phyloP scores from a whole-genome alignment of 352 stramenopile genomes.

The Globisporangium emineosum region DNA sequence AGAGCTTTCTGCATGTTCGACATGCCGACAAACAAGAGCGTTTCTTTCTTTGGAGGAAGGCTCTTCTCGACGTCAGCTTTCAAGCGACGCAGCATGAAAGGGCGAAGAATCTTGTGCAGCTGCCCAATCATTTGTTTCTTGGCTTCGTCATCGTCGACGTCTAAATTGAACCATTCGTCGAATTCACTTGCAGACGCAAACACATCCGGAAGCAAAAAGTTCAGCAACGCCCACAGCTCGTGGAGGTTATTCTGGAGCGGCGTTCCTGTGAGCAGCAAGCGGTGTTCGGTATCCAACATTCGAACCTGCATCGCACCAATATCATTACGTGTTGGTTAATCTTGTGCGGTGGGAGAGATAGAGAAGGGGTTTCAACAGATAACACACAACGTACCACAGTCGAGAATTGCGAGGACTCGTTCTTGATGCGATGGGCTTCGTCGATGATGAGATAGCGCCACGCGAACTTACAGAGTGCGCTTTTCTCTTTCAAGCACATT shows the following conservation, averaged over 20 bases:
- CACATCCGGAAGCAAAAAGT: conserved; percentile 93
- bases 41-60: conserved; percentile 97
- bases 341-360: background rate
- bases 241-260: conserved; percentile 95
- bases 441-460: conserved; percentile 90
- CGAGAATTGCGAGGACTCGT: conserved; percentile 87
- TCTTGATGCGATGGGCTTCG: conserved; percentile 88
- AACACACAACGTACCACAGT: conserved; percentile 42
- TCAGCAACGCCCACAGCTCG: conserved; percentile 93
- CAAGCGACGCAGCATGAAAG: conserved; percentile 96
- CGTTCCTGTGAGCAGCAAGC: conserved; percentile 92
- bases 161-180: conserved; percentile 88
- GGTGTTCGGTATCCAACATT: conserved; percentile 82
- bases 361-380: background rate
- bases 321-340: background rate
- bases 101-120: conserved; percentile 86
- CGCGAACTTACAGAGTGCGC: conserved; percentile 87
- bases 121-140: conserved; percentile 90
- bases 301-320: conserved; percentile 21
- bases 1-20: conserved; percentile 93
- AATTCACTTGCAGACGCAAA: conserved; percentile 89
- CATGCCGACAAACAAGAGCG: conserved; percentile 90
- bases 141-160: conserved; percentile 84
- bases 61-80: conserved; percentile 99
- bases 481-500: conserved; percentile 90